Evolutionary conservation across 768 basidiomycete species (phyloP), one percentile per base, ranked within the genome.

Genomic region (Podaxis sp.): DNA sequence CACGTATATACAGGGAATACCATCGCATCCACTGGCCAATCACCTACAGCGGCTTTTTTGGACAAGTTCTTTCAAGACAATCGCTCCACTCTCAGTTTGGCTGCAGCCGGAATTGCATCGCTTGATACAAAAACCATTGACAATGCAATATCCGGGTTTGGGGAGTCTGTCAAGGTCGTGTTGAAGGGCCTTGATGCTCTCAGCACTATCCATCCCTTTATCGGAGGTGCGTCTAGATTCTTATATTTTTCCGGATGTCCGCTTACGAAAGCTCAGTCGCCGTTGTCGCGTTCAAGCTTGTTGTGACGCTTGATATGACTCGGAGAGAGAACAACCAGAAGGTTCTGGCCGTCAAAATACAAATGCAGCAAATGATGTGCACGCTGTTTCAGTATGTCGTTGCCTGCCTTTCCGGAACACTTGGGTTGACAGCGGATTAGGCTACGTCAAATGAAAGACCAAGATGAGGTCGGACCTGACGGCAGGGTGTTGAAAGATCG

Each of bases 251-350:
- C 17, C 2, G 3, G 6, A 44, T 17, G 6, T 44, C 7, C 42
- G 3, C 36, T 39, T 12, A 51, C 17, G 72, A 44, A 72, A 44
- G 15, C 15, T 44, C n/a, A 74, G 84, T 82, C 52, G 82, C 78
- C 28, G 80, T 84, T 17, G 67, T 77, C 9, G 83, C 84, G 1
- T 86, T 86, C 70, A 75, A 79, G 38, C 72, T 81, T 0, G 82
- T 82, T 4, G 75, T 82, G 30, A 76, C 77, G 17, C 71, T 85
- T 38, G 83, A 84, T 57, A 59, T 80, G 57, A 80, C 79, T 2
- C 72, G 83, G 26, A 72, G 80, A 22, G 82, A 83, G 24, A 86
- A 86, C 58, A 80, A 85, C 61, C 77, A 75, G 60, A 83, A 82
- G 64, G 75, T 84, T 5, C 61, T 78, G 1, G 71, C 75, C 2